Evolutionary conservation across 2,329 filamentous ascomycete species (phyloP).

Genomic region (Lasiodiplodia theobromae): DNA sequence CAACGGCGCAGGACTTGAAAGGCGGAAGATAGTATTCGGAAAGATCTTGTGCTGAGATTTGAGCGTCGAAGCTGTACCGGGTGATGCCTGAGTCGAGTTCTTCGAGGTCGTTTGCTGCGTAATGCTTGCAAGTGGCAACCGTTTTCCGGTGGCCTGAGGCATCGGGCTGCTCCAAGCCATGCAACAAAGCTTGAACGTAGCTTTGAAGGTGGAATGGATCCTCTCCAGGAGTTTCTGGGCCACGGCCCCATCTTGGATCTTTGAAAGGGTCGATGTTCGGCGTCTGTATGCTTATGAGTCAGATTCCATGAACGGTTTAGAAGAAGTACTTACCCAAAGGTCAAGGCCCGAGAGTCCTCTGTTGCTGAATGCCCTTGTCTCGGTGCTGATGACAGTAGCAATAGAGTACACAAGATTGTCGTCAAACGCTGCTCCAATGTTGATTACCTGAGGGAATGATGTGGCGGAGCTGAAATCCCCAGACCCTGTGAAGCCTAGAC

Average conservation of each 20-base stretch:
- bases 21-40: constrained; percentile 72
- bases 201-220: constrained; percentile 59
- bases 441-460: constrained; percentile 70
- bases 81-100: constrained; percentile 31
- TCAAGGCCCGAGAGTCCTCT: constrained; percentile 60
- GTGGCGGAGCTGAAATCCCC: constrained; percentile 67
- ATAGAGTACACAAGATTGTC: constrained; percentile 66
- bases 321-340: constrained; percentile 53
- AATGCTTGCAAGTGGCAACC: constrained; percentile 58
- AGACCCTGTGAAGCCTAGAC: constrained; percentile 46
- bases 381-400: constrained; percentile 63
- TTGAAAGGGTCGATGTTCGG: constrained; percentile 73
- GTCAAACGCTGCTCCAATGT: constrained; percentile 69
- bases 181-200: constrained; percentile 61
- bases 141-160: constrained; percentile 46
- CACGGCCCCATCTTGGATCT: constrained; percentile 69
- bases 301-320: background rate
- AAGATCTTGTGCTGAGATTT: constrained; percentile 67
- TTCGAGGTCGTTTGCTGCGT: constrained; percentile 42
- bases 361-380: constrained; percentile 72
- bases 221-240: constrained; percentile 65
- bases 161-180: constrained; percentile 56
- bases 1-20: constrained; percentile 61
- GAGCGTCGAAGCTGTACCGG: constrained; percentile 61
- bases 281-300: constrained; percentile 43